A percentile compares a stretch with the other conserved stretches of the same genome.
Evolutionary conservation across 108 stramenopile genomes (phyloP).

Genomic region (Discostella pseudostelligera): DNA sequence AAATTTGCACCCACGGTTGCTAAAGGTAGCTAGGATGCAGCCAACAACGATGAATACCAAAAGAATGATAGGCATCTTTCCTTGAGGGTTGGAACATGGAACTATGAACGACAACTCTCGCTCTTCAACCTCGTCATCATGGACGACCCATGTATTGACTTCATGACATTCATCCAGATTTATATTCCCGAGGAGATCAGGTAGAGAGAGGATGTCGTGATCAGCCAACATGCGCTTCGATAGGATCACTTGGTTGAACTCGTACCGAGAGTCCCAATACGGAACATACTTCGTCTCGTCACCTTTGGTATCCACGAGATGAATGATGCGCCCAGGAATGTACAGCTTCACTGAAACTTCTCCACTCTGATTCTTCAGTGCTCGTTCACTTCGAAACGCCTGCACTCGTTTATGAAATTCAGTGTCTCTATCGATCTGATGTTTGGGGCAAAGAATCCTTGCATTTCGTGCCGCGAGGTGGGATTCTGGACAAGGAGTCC

Average conservation of each 20-base stretch:
- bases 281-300: slow-evolving; percentile 45
- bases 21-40: background rate
- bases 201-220: slow-evolving; percentile 34
- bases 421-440: slow-evolving; percentile 32
- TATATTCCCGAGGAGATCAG: slow-evolving; percentile 27
- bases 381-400: slow-evolving; percentile 37
- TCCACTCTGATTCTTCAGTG: slow-evolving; percentile 31
- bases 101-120: background rate
- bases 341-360: slow-evolving; percentile 36
- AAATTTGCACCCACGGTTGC: slow-evolving; percentile 11
- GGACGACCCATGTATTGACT: slow-evolving; percentile 3
- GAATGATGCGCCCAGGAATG: slow-evolving; percentile 40
- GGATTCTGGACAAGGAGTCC: slow-evolving; percentile 20
- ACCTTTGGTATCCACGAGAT: slow-evolving; percentile 43
- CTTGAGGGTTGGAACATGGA: slow-evolving; percentile 13
- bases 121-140: background rate
- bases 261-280: slow-evolving; percentile 46
- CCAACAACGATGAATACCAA: background rate
- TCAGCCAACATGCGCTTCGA: slow-evolving; percentile 38
- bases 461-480: slow-evolving; percentile 36
- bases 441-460: slow-evolving; percentile 33
- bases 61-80: slow-evolving; percentile 5
- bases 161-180: slow-evolving; percentile 28
- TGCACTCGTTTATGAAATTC: slow-evolving; percentile 36
- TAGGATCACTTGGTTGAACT: slow-evolving; percentile 47